Base-by-base conservation (phyloP, 2,329 filamentous ascomycete genomes). In the Penicillium rolfsii region DNA sequence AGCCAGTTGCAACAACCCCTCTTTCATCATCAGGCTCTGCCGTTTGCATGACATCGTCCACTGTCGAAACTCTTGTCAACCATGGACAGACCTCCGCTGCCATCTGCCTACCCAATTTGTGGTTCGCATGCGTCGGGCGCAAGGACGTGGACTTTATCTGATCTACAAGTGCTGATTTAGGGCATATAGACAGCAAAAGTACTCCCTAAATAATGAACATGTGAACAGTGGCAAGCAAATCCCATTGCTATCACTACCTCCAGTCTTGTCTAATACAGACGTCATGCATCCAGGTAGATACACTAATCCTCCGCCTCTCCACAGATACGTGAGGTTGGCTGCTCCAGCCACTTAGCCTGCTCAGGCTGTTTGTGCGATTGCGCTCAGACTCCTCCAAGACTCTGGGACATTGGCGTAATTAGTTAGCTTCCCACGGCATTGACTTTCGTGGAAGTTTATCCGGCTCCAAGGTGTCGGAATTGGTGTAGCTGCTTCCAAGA, bases 271-370 rank as follows among this genome's bases (percentile, higher is more conserved):
- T 24, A 28, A 41, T 40, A 62, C 59, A 19, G 53, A 61, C 52
- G 57, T 43, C 19, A 46, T 65, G 58, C 60, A 53, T 55, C 40
- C 40, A 58, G 55, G 56, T 52, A 57, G 57, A 30, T 35, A 55
- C 43, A 30, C 52, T 59, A 67, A 67, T 64, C 67, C 67, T 67
- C 65, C 65, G 65, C 64, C 63, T 64, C 64, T 64, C 67, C 64
- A 64, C 58, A 59, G 43, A 38, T 55, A 50, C 35, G 55, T 16
- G 30, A 43, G 46, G 55, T 43, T 57, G 55, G 52, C 45, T 33
- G 11, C 38, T 24, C 49, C 19, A 22, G 30, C 50, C 26, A 35
- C 26, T 57, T 12, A 50, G 19, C 30, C 33, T 45, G 35, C 16
- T 8, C 26, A 14, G 30, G 30, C 26, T 24, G 30, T 50, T 26